phyloP scores from a whole-genome alignment of 306 rosid genomes.

The Citrullus mucosospermus region DNA sequence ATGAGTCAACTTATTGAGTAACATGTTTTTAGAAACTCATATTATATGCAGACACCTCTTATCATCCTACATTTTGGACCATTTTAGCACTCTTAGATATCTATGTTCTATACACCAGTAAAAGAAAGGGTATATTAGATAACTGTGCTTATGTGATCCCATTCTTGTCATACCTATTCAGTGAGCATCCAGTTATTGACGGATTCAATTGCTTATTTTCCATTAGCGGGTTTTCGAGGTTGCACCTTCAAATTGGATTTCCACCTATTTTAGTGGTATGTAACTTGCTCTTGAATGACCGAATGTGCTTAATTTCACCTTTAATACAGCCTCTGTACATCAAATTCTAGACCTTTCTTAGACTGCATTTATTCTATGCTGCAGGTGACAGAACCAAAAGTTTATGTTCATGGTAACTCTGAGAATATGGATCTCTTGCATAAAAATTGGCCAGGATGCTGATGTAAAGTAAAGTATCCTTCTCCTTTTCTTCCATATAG shows the following conservation, averaged over 20 bases:
- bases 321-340: background rate
- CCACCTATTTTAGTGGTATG: slow-evolving; percentile 56
- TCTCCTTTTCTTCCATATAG: background rate
- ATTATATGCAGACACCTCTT: background rate
- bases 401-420: slow-evolving; percentile 51
- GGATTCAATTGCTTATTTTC: slow-evolving; percentile 71
- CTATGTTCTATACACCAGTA: background rate
- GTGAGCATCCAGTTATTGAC: slow-evolving; percentile 50
- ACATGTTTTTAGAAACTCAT: background rate
- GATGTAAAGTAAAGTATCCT: slow-evolving; percentile 4
- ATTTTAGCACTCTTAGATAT: background rate
- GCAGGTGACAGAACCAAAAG: slow-evolving; percentile 70
- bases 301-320: background rate
- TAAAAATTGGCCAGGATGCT: slow-evolving; percentile 64
- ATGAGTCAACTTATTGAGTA: background rate
- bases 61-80: background rate
- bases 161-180: slow-evolving; percentile 16
- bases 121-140: background rate
- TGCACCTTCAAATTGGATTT: slow-evolving; percentile 29
- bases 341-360: background rate
- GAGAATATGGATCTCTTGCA: slow-evolving; percentile 23
- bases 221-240: slow-evolving; percentile 48
- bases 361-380: background rate
- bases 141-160: background rate
- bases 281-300: background rate